phyloP scores from a whole-genome alignment of 2,329 filamentous ascomycete genomes.

The Fusarium devonianum region DNA sequence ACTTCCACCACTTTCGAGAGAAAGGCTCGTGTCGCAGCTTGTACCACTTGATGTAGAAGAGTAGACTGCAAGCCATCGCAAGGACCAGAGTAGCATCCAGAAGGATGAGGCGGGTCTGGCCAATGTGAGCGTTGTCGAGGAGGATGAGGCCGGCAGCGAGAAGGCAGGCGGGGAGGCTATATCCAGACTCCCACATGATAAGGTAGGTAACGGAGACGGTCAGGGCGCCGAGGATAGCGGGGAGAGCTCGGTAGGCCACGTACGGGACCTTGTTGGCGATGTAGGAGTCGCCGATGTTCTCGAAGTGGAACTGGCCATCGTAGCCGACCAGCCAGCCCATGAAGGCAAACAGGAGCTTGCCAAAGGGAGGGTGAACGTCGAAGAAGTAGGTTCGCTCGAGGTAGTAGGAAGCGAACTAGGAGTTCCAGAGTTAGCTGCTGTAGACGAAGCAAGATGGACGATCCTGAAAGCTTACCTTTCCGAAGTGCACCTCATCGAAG shows the following conservation, averaged over 20 bases:
- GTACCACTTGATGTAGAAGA: constrained; percentile 97
- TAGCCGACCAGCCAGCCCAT: constrained; percentile 98
- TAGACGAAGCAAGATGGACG: neutral
- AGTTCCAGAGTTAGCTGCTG: constrained; percentile 21
- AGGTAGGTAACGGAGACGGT: constrained; percentile 94
- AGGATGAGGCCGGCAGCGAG: constrained; percentile 86
- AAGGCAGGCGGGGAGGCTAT: constrained; percentile 91
- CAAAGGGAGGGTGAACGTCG: constrained; percentile 97
- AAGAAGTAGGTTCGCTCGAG: constrained; percentile 99
- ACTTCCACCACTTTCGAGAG: constrained; percentile 99
- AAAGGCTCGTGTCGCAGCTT: constrained; percentile 91
- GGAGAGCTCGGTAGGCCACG: constrained; percentile 92
- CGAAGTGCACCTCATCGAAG: constrained; percentile 99
- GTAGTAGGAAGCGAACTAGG: constrained; percentile 78
- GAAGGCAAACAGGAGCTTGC: constrained; percentile 95
- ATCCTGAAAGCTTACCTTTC: constrained; percentile 75
- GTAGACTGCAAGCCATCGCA: constrained; percentile 92
- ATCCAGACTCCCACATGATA: constrained; percentile 99
- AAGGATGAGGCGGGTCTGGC: constrained; percentile 92
- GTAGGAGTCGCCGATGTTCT: constrained; percentile 99
- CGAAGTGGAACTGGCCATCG: constrained; percentile 96
- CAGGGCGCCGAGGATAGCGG: constrained; percentile 87
- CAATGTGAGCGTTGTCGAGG: constrained; percentile 97
- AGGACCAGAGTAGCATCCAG: constrained; percentile 93
- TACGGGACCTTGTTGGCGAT: constrained; percentile 97